A percentile compares a stretch with the other conserved stretches of the same genome.
These are phyloP conservation scores for Coccomyxa sp. DNA, from an alignment of 139 green algal species.

Conservation along the genomic window DNA sequence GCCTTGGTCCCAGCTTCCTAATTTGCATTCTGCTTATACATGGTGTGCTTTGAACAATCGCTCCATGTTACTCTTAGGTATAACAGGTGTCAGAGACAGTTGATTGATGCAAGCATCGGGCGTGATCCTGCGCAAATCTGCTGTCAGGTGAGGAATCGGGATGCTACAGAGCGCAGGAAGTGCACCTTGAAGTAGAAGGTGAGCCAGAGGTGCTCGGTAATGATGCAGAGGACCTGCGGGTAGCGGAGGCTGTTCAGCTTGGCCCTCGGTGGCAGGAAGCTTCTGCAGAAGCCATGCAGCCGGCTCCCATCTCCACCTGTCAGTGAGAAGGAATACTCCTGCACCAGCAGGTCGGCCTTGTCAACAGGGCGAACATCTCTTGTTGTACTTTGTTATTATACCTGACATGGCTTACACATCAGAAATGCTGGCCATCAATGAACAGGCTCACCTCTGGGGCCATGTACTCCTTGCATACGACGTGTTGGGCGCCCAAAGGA, in stretches of 20 bases:
- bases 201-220: constrained; percentile 53
- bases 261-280: constrained; percentile 43
- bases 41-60: no score
- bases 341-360: not conserved
- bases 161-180: not conserved
- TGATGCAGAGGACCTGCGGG: constrained; percentile 62
- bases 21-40: no score
- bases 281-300: constrained; percentile 59
- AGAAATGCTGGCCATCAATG: no score
- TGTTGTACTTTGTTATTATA: no score
- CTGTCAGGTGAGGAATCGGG: no score
- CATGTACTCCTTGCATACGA: constrained; percentile 49
- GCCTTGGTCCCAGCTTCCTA: no score
- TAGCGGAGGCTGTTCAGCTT: constrained; percentile 35
- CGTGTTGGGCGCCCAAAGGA: constrained; percentile 44
- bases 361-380: not conserved
- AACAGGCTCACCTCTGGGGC: constrained; percentile 40
- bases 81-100: no score
- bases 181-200: constrained; percentile 59
- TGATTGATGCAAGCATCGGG: no score
- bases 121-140: no score
- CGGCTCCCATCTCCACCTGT: constrained; percentile 49
- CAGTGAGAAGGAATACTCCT: constrained; percentile 55
- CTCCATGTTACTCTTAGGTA: no score
- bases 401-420: no score